Percentiles rank a stretch among this genome's conserved stretches.
phyloP scores from a whole-genome alignment of 768 basidiomycete species.

The Mrakia frigida region DNA sequence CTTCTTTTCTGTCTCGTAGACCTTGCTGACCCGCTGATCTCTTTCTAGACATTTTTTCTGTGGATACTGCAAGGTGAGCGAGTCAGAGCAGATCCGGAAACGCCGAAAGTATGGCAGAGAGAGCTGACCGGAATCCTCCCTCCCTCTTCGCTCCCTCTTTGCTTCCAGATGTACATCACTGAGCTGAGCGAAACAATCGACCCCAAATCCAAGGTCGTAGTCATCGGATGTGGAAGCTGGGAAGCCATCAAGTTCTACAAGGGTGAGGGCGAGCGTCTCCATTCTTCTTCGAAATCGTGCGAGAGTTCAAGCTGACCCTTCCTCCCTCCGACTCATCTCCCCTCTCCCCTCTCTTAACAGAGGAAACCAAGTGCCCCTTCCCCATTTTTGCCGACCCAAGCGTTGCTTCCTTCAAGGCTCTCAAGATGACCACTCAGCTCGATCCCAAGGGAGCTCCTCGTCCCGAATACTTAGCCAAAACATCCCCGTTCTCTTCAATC shows the following conservation, averaged over 20 bases:
- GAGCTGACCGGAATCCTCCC: neutral
- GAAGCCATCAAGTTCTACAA: constrained; percentile 4
- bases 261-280: neutral
- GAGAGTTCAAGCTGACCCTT: no score
- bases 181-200: neutral
- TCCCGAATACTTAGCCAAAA: no score
- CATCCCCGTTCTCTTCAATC: no score
- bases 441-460: neutral
- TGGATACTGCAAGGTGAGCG: neutral
- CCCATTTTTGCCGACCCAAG: constrained; percentile 15
- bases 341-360: neutral
- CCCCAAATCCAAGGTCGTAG: neutral
- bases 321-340: neutral
- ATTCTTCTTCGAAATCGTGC: no score
- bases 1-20: neutral
- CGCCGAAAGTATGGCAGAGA: no score
- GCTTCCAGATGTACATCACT: neutral
- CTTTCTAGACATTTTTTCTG: neutral
- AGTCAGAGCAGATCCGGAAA: neutral
- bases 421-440: neutral
- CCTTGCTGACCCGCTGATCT: neutral
- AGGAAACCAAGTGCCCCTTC: neutral
- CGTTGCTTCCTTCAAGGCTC: neutral
- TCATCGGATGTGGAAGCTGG: constrained; percentile 2
- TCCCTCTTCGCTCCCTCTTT: neutral